Conservation (phyloP, 768 basidiomycete genomes). For the Cystobasidium ongulense region DNA sequence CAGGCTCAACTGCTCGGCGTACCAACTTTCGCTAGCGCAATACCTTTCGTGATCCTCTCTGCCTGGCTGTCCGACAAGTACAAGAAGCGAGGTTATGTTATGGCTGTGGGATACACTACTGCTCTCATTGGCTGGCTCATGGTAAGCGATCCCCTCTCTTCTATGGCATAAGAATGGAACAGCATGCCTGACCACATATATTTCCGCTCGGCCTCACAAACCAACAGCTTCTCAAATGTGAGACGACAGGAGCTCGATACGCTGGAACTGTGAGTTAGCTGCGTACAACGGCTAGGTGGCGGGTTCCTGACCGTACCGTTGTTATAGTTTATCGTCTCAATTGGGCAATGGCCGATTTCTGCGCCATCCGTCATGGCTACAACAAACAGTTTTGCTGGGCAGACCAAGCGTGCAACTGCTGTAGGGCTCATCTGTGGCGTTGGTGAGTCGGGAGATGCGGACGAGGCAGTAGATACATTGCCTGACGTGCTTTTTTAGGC, state of each 20-base stretch:
- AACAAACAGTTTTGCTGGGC: not conserved
- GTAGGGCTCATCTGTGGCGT: not conserved
- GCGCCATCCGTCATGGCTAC: slow-evolving; percentile 1
- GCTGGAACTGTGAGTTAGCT: not conserved
- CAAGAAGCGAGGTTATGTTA: not conserved
- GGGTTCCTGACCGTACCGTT: not conserved
- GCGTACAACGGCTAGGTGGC: not conserved
- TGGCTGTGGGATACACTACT: not conserved
- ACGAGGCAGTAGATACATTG: no score
- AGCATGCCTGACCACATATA: no score
- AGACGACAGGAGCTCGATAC: not conserved
- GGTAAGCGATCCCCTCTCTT: not conserved
- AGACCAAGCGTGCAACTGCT: not conserved
- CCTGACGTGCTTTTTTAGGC: not conserved
- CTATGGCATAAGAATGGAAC: not conserved
- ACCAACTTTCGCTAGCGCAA: not conserved
- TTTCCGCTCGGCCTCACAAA: not conserved
- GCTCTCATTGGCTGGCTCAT: slow-evolving; percentile 1
- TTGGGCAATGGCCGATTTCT: slow-evolving; percentile 8
- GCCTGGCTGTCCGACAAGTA: not conserved
- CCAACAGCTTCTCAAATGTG: not conserved
- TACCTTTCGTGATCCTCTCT: not conserved
- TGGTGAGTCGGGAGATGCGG: not conserved
- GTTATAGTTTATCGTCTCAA: not conserved
- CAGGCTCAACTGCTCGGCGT: slow-evolving; percentile 5